These are phyloP conservation scores for Chlorella sp. DNA, from an alignment of 139 green algal species.

Conservation along the genomic window DNA sequence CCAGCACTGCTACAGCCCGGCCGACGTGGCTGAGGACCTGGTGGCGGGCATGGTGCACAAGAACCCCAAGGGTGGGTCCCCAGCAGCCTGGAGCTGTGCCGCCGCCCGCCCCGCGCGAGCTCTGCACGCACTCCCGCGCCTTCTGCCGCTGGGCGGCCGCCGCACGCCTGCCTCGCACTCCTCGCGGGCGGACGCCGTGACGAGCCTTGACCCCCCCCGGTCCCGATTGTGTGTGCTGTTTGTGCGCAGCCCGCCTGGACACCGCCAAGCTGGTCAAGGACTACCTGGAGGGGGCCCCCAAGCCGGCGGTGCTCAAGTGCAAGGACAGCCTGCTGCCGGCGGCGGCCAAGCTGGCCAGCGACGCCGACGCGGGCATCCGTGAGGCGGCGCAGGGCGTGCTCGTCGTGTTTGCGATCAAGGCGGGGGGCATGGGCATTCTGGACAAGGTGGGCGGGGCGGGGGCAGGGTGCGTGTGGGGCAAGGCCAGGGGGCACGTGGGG, in stretches of 20 bases:
- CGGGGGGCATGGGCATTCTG: constrained; percentile 28
- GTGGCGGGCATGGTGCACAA: constrained; percentile 66
- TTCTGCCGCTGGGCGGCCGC: too few species aligned
- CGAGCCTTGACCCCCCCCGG: neutral
- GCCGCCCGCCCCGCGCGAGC: too few species aligned
- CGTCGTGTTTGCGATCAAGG: constrained; percentile 70
- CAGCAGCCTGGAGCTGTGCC: too few species aligned
- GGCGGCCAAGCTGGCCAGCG: constrained; percentile 68
- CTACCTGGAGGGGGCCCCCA: constrained; percentile 34
- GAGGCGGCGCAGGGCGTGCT: constrained; percentile 73
- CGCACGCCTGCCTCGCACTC: too few species aligned
- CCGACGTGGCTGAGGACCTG: constrained; percentile 75
- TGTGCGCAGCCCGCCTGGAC: constrained; percentile 47
- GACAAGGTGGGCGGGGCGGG: constrained; percentile 34
- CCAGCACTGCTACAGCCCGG: constrained; percentile 67
- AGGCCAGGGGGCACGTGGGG: too few species aligned
- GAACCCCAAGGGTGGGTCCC: constrained; percentile 77
- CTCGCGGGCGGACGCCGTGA: too few species aligned
- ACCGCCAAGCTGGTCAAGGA: constrained; percentile 64
- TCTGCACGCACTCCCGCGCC: too few species aligned
- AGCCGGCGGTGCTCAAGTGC: constrained; percentile 11
- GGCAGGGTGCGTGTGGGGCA: too few species aligned
- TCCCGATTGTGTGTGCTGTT: neutral
- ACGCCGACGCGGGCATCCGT: constrained; percentile 68
- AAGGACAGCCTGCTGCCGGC: constrained; percentile 55